phyloP scores from a whole-genome alignment of 768 basidiomycete species.

The Auriscalpium vulgare region DNA sequence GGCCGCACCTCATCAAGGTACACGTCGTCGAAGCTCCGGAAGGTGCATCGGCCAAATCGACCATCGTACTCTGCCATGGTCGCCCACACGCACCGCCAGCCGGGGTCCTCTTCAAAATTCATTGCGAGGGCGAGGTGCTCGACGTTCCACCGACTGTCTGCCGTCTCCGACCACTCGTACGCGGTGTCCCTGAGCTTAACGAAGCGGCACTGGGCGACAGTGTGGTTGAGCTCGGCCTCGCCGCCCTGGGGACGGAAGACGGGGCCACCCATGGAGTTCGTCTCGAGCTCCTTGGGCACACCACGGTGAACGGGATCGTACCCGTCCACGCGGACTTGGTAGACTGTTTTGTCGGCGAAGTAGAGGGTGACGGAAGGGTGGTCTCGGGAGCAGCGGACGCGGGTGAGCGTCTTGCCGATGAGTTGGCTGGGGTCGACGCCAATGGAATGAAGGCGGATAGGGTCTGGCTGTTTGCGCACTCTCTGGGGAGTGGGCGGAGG shows the following conservation, averaged over 20 bases:
- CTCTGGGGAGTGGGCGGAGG: not conserved
- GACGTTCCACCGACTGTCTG: conserved; percentile 35
- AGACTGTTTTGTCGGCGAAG: conserved; percentile 28
- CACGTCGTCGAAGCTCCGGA: conserved; percentile 17
- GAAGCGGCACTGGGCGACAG: conserved; percentile 44
- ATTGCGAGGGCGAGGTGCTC: conserved; percentile 42
- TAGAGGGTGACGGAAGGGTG: conserved; percentile 30
- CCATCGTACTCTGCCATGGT: conserved; percentile 44
- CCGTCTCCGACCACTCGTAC: conserved; percentile 32
- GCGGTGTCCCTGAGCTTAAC: conserved; percentile 53
- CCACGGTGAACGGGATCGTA: conserved; percentile 51
- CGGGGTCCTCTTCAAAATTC: conserved; percentile 40
- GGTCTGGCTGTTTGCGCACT: conserved; percentile 7
- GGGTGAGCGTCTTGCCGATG: conserved; percentile 25
- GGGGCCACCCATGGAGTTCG: conserved; percentile 32
- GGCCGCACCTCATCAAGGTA: conserved; percentile 39
- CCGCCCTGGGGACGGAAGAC: conserved; percentile 30
- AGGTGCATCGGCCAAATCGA: conserved; percentile 29
- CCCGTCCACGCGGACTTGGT: conserved; percentile 49
- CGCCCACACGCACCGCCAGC: conserved; percentile 65
- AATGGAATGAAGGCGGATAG: conserved; percentile 14
- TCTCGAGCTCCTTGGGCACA: conserved; percentile 53
- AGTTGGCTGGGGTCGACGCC: conserved; percentile 24
- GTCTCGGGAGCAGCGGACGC: conserved; percentile 23
- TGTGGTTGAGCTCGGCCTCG: conserved; percentile 25